phyloP scores from a whole-genome alignment of 1,284 basidiomycete species.

The Gomphus bonarii region DNA sequence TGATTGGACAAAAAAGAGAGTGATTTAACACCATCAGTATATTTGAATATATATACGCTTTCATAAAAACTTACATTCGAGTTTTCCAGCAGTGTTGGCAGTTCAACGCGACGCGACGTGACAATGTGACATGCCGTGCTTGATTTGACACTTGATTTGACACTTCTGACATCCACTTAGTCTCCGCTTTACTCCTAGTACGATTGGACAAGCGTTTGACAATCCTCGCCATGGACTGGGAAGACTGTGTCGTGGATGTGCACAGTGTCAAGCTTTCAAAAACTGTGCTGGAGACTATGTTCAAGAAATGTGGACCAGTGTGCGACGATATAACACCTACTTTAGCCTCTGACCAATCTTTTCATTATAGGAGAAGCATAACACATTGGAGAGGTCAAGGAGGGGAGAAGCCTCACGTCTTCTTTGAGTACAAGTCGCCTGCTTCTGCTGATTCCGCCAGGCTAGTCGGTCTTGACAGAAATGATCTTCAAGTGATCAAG shows the following conservation, averaged over 20 bases:
- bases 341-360: background rate
- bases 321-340: background rate
- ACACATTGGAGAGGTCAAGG: constrained; percentile 8
- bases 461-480: constrained; percentile 1
- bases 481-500: constrained; percentile 10
- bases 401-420: constrained; percentile 8
- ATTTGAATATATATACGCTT: too few species aligned
- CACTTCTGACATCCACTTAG: background rate
- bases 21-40: background rate
- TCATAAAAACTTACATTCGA: background rate
- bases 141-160: background rate
- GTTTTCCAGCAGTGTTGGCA: too few species aligned
- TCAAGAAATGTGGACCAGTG: constrained; percentile 10
- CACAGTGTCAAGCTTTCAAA: constrained; percentile 6
- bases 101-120: background rate
- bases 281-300: constrained; percentile 4
- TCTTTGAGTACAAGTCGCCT: constrained; percentile 9
- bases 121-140: constrained; percentile 2
- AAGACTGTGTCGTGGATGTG: constrained; percentile 10
- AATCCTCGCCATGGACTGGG: background rate
- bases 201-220: background rate
- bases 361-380: background rate
- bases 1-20: too few species aligned
- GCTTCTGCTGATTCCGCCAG: constrained; percentile 1
- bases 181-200: background rate